Percentiles rank a stretch among this genome's conserved stretches.
These are phyloP conservation scores for Blastomyces emzantsi DNA, from an alignment of 2,329 filamentous ascomycete species.

Conservation along the genomic window DNA sequence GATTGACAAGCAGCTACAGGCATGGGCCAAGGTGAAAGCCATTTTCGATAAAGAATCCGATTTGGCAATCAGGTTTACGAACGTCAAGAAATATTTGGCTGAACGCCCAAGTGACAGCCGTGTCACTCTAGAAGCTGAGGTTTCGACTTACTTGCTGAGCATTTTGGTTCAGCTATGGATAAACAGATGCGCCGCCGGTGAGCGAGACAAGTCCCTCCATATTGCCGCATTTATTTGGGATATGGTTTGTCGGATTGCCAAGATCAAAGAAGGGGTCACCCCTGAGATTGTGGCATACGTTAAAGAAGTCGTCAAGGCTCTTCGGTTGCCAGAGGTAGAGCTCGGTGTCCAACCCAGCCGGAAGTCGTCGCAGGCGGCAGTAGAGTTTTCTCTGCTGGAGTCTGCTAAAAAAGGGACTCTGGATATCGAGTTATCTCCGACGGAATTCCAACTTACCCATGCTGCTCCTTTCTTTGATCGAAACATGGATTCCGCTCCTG, in stretches of 20 bases:
- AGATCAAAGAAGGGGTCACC: conserved; percentile 30
- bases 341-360: conserved; percentile 12
- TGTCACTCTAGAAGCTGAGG: conserved; percentile 37
- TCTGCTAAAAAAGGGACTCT: conserved; percentile 13
- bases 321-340: conserved; percentile 25
- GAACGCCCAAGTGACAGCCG: conserved; percentile 34
- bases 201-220: conserved; percentile 28
- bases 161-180: conserved; percentile 20
- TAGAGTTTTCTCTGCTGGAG: conserved; percentile 18
- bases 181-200: conserved; percentile 11
- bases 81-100: conserved; percentile 41
- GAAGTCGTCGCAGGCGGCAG: conserved; percentile 16
- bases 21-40: conserved; percentile 17
- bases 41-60: conserved; percentile 40
- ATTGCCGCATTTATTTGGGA: conserved; percentile 43
- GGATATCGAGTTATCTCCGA: conserved; percentile 36
- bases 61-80: conserved; percentile 40
- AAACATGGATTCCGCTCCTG: conserved; percentile 59
- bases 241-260: conserved; percentile 32
- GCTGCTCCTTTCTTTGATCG: conserved; percentile 67
- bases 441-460: conserved; percentile 58
- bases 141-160: conserved; percentile 28
- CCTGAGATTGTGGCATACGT: conserved; percentile 34
- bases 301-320: conserved; percentile 23
- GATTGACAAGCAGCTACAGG: conserved; percentile 19